Conservation (phyloP, 2,329 filamentous ascomycete species). For the Eutypella sp. region DNA sequence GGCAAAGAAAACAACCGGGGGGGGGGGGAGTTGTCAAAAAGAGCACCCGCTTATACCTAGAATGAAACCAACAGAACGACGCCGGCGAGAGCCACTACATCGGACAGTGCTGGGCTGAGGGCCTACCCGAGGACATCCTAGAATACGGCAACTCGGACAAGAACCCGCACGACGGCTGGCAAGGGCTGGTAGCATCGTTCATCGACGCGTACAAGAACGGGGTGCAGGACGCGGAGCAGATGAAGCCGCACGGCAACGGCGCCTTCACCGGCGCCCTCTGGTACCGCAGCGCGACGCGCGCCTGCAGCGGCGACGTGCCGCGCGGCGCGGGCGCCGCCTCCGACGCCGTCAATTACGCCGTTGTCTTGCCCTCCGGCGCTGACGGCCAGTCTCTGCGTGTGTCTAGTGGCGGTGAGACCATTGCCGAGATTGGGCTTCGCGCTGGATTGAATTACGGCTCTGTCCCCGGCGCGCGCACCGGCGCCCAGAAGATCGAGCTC, state of each 20-base stretch:
- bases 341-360: slow-evolving; percentile 26
- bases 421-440: slow-evolving; percentile 12
- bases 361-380: slow-evolving; percentile 15
- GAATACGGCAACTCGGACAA: slow-evolving; percentile 25
- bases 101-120: slow-evolving; percentile 28
- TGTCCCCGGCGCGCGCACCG: slow-evolving; percentile 16
- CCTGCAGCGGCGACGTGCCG: slow-evolving; percentile 15
- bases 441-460: slow-evolving; percentile 22
- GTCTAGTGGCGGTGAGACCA: slow-evolving; percentile 19
- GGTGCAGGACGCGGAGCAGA: slow-evolving; percentile 13
- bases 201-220: slow-evolving; percentile 28
- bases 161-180: slow-evolving; percentile 28
- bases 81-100: slow-evolving; percentile 33
- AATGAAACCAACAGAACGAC: no score
- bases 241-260: slow-evolving; percentile 14
- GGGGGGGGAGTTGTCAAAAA: no score
- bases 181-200: slow-evolving; percentile 30
- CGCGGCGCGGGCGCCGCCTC: slow-evolving; percentile 17
- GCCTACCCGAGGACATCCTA: slow-evolving; percentile 19
- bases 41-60: no score
- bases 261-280: slow-evolving; percentile 27
- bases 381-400: slow-evolving; percentile 15
- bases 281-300: slow-evolving; percentile 22
- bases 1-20: no score
- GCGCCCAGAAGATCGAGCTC: slow-evolving; percentile 25